Percentiles rank a stretch among this genome's conserved stretches.
Evolutionary conservation across 352 stramenopile species (phyloP).

Genomic region (Globisporangium emineosum): DNA sequence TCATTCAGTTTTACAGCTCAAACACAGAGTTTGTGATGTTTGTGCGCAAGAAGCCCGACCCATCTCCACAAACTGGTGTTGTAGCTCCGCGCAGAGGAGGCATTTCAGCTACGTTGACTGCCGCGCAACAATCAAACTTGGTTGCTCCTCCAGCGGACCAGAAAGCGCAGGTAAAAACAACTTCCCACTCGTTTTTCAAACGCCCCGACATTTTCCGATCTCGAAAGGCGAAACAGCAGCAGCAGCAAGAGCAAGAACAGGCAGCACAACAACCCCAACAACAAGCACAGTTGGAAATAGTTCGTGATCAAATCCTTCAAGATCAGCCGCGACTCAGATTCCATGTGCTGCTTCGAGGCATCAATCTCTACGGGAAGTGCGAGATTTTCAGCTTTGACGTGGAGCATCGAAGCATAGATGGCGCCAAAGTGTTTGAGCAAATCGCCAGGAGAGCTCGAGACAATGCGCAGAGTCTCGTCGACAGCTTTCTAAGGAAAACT

Average conservation of each 20-base stretch:
- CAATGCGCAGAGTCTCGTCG: conserved; percentile 1
- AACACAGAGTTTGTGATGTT: conserved; percentile 13
- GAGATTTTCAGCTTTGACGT: conserved; percentile 18
- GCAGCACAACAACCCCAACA: neutral
- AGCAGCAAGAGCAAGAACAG: neutral
- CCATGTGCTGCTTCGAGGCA: conserved; percentile 12
- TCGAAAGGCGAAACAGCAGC: conserved; percentile 15
- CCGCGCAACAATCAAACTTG: neutral
- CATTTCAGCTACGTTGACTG: too few relatives aligned
- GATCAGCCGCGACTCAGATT: conserved; percentile 10
- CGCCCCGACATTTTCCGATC: conserved; percentile 26
- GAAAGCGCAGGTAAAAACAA: neutral
- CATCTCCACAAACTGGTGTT: neutral
- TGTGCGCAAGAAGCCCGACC: conserved; percentile 16
- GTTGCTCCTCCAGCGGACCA: neutral
- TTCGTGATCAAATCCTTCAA: neutral
- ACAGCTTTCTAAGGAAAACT: conserved; percentile 15
- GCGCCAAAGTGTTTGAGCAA: conserved; percentile 3
- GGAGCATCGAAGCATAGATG: conserved; percentile 3
- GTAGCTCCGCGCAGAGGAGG: neutral
- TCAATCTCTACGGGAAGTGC: neutral
- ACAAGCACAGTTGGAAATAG: neutral
- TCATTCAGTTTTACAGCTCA: conserved; percentile 30
- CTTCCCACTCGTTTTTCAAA: conserved; percentile 25
- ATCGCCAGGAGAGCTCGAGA: neutral